These are phyloP conservation scores for Bryoglossum gracile DNA, from an alignment of 495 filamentous ascomycete genomes.

Conservation along the genomic window DNA sequence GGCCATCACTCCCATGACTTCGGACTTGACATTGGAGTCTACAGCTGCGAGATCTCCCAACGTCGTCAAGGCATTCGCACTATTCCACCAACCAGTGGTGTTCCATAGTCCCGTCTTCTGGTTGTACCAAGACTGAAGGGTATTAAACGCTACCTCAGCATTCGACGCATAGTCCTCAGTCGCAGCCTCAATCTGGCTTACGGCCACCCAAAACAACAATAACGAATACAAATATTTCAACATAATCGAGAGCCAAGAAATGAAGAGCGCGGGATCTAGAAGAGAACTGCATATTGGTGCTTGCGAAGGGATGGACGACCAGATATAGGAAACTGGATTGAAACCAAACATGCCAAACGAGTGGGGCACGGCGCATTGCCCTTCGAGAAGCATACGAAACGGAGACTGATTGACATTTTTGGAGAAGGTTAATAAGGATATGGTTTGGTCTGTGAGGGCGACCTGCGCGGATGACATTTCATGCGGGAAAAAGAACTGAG, in stretches of 20 bases:
- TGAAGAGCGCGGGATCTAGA: background rate
- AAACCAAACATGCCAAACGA: background rate
- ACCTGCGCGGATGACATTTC: conserved; percentile 1
- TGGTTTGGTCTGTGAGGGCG: too few relatives aligned
- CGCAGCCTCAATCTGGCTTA: background rate
- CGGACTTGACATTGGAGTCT: conserved; percentile 25
- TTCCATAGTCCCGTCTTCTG: conserved; percentile 53
- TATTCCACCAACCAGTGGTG: conserved; percentile 70
- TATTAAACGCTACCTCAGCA: conserved; percentile 37
- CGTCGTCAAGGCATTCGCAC: conserved; percentile 58
- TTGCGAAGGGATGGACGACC: background rate
- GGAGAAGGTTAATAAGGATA: too few relatives aligned
- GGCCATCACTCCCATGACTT: conserved; percentile 23
- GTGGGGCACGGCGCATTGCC: background rate
- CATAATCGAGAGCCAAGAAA: background rate
- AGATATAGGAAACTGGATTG: background rate
- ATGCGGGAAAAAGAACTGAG: conserved; percentile 1
- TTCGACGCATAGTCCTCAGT: conserved; percentile 8
- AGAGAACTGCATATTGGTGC: background rate
- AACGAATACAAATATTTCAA: background rate
- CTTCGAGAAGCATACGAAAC: background rate
- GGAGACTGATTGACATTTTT: background rate
- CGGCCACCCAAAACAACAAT: background rate
- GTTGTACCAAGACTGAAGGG: conserved; percentile 61
- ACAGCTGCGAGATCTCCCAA: conserved; percentile 53